Evolutionary conservation across 306 rosid genomes (phyloP), one percentile per base, ranked within the genome.

Genomic region (Begonia fuchsioides): DNA sequence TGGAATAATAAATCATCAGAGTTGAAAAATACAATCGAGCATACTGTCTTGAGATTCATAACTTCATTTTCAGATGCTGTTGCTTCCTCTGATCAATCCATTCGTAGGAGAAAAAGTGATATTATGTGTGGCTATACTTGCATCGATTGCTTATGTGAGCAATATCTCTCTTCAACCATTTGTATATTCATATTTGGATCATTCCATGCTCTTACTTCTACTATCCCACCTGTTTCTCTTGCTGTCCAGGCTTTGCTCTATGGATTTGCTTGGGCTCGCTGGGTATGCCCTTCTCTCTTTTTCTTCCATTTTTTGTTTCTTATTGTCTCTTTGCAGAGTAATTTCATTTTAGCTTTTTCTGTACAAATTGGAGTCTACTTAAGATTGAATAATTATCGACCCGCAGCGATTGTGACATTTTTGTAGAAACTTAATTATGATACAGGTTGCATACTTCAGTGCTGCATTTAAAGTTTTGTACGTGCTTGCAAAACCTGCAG

Each of bases 231-330:
- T 3, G 32, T 20, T 20, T 20, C 56, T 20, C n/a, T 15, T 72
- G 26, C 39, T 50, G 32, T 3, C 6, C 56, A 86, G 95, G 87
- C 84, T 55, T 68, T 74, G 79, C 77, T 86, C 58, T 66, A 76
- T 62, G 95, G 95, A 55, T 63, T 86, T 58, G 93, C 95, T 64
- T 86, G 93, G 93, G 95, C 93, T 12, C 57, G 85, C 15, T 81
- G 95, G 95, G 93, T 81, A 69, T 3, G 75, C 19, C 3, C 32
- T 20, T 2, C 32, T 3, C 32, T 1, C 6, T 20, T 20, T 20
- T 3, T 20, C 32, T 20, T 20, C 32, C 3, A 20, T 20, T 20
- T 20, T 5, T 20, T 20, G 26, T 19, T 19, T 19, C 0, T 20
- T 2, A 20, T 3, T 20, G 32, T 20, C 3, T 20, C 6, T 20